phyloP scores from a whole-genome alignment of 257 asterid species.

The Anisodus tanguticus region DNA sequence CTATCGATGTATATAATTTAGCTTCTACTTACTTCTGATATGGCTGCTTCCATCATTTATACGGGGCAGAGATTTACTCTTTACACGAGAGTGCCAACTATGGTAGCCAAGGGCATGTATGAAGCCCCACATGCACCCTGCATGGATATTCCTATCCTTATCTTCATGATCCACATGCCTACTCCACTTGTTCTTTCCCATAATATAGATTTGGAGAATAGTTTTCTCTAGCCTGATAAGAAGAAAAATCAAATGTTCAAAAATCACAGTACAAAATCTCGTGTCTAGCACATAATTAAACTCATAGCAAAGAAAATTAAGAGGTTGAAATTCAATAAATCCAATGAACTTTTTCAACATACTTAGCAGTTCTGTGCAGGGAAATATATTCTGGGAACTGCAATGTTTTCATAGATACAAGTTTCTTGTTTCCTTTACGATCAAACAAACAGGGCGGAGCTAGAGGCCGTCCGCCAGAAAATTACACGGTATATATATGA shows the following conservation, averaged over 20 bases:
- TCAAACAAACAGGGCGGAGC: background rate
- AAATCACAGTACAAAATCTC: background rate
- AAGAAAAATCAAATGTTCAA: background rate
- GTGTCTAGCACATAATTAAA: background rate
- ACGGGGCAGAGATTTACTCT: conserved; percentile 47
- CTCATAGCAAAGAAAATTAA: background rate
- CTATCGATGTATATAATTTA: background rate
- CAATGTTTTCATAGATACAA: background rate
- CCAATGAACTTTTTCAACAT: background rate
- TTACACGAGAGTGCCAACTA: conserved; percentile 54
- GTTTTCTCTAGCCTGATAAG: conserved; percentile 25
- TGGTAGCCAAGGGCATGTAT: conserved; percentile 61
- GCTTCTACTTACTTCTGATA: conserved; percentile 36
- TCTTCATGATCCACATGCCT: conserved; percentile 42
- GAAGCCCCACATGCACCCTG: conserved; percentile 69
- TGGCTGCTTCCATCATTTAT: conserved; percentile 37
- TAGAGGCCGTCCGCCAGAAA: too few relatives aligned
- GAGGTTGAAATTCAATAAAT: background rate
- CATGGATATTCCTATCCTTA: conserved; percentile 40
- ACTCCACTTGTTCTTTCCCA: conserved; percentile 57
- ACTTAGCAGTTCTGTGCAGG: background rate
- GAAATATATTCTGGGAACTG: background rate
- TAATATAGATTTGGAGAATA: conserved; percentile 4
- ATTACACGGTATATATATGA: background rate
- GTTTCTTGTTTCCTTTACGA: background rate